Evolutionary conservation across 164 flowering plant genomes (phyloP).

Genomic region (Cinnamomum chago): DNA sequence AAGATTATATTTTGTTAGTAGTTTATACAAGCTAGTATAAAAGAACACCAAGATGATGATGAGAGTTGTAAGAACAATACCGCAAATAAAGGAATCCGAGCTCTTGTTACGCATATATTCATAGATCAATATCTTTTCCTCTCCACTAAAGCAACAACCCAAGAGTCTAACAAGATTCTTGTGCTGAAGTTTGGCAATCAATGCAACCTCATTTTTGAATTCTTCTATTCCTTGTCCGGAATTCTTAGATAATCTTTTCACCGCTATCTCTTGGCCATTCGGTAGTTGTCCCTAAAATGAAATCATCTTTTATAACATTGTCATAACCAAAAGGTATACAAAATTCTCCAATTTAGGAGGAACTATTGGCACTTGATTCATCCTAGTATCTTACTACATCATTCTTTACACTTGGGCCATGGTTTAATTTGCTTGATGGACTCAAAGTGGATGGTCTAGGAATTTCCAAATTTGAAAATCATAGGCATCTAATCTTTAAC

Average conservation of each 20-base stretch:
- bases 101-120: slow-evolving; percentile 33
- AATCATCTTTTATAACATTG: neutral
- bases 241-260: slow-evolving; percentile 2
- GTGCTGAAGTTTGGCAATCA: slow-evolving; percentile 47
- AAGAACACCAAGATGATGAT: no score
- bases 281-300: neutral
- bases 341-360: neutral
- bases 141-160: slow-evolving; percentile 64
- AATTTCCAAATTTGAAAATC: neutral
- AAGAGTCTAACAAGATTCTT: slow-evolving; percentile 66
- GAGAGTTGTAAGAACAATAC: slow-evolving; percentile 7
- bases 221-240: slow-evolving; percentile 11
- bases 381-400: neutral
- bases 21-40: no score
- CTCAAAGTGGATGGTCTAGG: neutral
- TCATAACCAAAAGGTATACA: neutral
- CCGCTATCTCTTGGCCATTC: slow-evolving; percentile 2
- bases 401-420: neutral
- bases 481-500: no score
- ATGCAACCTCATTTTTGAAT: slow-evolving; percentile 5
- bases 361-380: neutral
- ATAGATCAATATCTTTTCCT: slow-evolving; percentile 58
- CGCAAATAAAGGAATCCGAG: slow-evolving; percentile 27
- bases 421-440: neutral
- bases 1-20: no score